These are phyloP conservation scores for Ceratobasidium sp. DNA, from an alignment of 1,284 basidiomycete species.

Conservation along the genomic window DNA sequence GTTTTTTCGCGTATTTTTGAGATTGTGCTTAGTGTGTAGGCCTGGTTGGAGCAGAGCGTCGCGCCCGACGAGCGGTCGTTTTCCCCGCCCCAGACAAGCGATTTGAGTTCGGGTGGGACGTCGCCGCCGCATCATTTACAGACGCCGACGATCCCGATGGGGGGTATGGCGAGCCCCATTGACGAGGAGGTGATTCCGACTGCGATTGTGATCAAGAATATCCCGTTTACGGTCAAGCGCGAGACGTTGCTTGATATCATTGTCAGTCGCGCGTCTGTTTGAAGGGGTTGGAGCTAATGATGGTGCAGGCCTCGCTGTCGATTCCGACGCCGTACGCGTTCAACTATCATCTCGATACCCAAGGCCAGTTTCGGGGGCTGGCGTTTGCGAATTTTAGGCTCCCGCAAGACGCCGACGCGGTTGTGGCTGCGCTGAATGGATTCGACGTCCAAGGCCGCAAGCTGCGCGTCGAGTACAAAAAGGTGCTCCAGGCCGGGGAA, in stretches of 20 bases:
- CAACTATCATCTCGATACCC: constrained; percentile 96
- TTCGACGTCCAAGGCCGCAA: constrained; percentile 98
- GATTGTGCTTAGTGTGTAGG: constrained; percentile 41
- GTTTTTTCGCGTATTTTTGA: constrained; percentile 38
- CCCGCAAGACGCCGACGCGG: constrained; percentile 89
- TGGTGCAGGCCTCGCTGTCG: constrained; percentile 76
- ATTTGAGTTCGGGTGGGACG: constrained; percentile 77
- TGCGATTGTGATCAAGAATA: constrained; percentile 99
- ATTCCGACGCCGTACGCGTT: constrained; percentile 99
- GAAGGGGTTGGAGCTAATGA: background rate
- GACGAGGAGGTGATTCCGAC: constrained; percentile 98
- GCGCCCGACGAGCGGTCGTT: constrained; percentile 70
- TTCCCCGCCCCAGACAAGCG: constrained; percentile 78
- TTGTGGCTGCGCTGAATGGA: constrained; percentile 93
- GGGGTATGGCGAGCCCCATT: constrained; percentile 44
- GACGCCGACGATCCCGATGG: constrained; percentile 57
- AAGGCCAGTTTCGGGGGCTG: constrained; percentile 94
- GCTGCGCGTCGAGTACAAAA: constrained; percentile 98
- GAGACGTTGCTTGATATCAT: constrained; percentile 97
- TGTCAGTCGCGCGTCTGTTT: constrained; percentile 58
- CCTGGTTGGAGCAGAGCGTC: constrained; percentile 62
- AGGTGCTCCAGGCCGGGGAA: constrained; percentile 97
- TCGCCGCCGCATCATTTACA: constrained; percentile 70
- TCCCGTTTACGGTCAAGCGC: constrained; percentile 96
- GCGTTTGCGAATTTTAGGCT: constrained; percentile 99